phyloP scores from a whole-genome alignment of 2,329 filamentous ascomycete species.

The Talaromyces islandicus region DNA sequence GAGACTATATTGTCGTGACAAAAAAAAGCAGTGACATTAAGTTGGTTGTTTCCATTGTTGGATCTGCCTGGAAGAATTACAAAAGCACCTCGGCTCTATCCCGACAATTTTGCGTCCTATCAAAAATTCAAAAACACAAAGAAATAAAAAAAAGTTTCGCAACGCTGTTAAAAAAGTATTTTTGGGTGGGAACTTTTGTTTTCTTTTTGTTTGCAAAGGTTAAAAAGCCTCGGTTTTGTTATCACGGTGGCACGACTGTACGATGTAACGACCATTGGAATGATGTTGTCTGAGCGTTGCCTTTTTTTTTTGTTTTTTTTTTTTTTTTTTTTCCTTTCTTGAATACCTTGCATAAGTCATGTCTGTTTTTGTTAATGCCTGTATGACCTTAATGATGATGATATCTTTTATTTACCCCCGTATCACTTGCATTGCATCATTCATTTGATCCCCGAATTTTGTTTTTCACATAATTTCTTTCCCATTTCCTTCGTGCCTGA shows the following conservation, averaged over 20 bases:
- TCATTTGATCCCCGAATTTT: neutral
- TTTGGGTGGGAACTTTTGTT: conserved; percentile 17
- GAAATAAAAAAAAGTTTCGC: conserved; percentile 11
- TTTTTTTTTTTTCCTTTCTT: conserved; percentile 1
- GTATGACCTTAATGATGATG: conserved; percentile 12
- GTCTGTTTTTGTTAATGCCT: conserved; percentile 8
- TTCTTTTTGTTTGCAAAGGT: conserved; percentile 10
- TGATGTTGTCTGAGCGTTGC: conserved; percentile 13
- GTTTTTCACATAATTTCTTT: neutral
- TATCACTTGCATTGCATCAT: conserved; percentile 12
- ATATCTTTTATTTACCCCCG: neutral
- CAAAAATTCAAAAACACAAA: conserved; percentile 4
- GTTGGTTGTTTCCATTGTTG: conserved; percentile 10
- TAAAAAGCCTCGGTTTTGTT: neutral
- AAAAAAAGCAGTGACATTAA: conserved; percentile 7
- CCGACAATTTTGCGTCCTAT: neutral
- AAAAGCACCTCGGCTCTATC: conserved; percentile 2
- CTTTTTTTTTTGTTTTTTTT: conserved; percentile 6
- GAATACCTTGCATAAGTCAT: conserved; percentile 7
- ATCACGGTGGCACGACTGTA: conserved; percentile 28
- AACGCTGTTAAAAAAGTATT: neutral
- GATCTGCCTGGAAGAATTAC: conserved; percentile 13
- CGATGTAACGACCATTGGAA: conserved; percentile 29
- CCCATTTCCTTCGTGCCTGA: neutral
- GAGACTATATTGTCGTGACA: neutral